Evolutionary conservation across 805 yeast species (phyloP), one percentile per base, ranked within the genome.

Genomic region (Ogataea thermomethanolica): DNA sequence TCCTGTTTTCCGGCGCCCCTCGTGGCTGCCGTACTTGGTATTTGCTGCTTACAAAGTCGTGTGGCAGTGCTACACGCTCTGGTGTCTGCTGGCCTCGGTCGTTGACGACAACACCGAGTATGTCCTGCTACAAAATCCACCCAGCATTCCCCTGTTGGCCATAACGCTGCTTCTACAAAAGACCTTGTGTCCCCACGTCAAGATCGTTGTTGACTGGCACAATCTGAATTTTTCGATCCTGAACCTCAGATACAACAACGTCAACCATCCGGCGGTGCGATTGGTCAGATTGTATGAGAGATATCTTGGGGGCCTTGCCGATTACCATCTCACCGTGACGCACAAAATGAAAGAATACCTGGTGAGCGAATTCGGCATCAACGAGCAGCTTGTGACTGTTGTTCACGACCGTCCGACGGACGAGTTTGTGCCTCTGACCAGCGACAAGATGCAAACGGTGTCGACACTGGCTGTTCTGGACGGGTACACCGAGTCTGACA

Each of bases 131-230:
- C 95, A 84, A 65, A 93, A 91, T 61, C 99, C 99, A 0, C 99
- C 99, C 0, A 77, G 87, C 3, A 71, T 93, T 34, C 99, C 99
- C 0, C 68, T 88, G 2, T 62, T 93, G 11, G 74, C 84, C 0
- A 66, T 90, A 2, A 71, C 78, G 0, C 73, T 83, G 2, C 15
- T 81, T 1, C 78, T 75, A 55, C 73, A 76, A 42, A 61, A 66
- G 32, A 25, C 76, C 12, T 62, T 69, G 44, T 58, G 46, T 28
- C 63, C 66, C 3, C 71, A 78, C 2, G 69, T 90, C 4, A 71
- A 74, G 54, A 62, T 91, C 17, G 72, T 93, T 14, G 76, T 93
- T 35, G 99, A 93, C 63, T 93, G 99, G 99, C 99, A 93, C 62
- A 93, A 93, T 61, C 69, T 93, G 51, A 95, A 95, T 29, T 91